Conservation (phyloP, 805 yeast genomes). For the Geotrichum ghanense region DNA sequence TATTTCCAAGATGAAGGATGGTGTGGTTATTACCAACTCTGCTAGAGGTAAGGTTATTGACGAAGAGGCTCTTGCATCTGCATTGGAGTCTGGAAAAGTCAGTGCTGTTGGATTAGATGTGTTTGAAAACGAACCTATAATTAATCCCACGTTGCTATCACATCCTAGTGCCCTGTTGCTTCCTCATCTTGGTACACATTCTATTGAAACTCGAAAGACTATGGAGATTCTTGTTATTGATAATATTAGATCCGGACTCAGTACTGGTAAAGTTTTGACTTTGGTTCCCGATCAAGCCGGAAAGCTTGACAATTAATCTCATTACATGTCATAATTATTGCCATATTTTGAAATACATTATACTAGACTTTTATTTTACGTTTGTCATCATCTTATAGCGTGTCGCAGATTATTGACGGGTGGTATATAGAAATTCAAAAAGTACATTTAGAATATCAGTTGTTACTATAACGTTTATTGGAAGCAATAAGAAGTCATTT, state of each 20-base stretch:
- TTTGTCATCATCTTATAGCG: no score
- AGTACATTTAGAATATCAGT: no score
- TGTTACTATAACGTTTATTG: no score
- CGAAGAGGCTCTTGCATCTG: constrained; percentile 37
- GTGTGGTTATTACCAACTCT: constrained; percentile 43
- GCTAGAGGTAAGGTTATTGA: constrained; percentile 53
- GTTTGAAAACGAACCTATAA: constrained; percentile 47
- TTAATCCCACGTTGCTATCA: constrained; percentile 34
- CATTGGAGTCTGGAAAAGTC: constrained; percentile 39
- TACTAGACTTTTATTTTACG: no score
- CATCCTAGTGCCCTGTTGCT: constrained; percentile 38
- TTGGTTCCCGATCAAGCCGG: constrained; percentile 60
- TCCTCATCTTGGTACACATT: constrained; percentile 43
- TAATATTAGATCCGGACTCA: constrained; percentile 49
- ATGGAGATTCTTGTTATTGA: constrained; percentile 75
- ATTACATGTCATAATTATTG: no score
- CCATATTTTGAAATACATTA: no score
- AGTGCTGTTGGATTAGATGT: constrained; percentile 48
- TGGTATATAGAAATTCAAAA: no score
- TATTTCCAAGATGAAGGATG: constrained; percentile 40
- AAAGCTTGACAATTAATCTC: constrained; percentile 6
- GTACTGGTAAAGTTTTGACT: constrained; percentile 56
- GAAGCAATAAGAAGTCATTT: no score
- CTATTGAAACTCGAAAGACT: constrained; percentile 36
- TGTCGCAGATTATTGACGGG: no score